These are phyloP conservation scores for Emericellopsis terricola DNA, from an alignment of 495 filamentous ascomycete genomes.

Conservation along the genomic window DNA sequence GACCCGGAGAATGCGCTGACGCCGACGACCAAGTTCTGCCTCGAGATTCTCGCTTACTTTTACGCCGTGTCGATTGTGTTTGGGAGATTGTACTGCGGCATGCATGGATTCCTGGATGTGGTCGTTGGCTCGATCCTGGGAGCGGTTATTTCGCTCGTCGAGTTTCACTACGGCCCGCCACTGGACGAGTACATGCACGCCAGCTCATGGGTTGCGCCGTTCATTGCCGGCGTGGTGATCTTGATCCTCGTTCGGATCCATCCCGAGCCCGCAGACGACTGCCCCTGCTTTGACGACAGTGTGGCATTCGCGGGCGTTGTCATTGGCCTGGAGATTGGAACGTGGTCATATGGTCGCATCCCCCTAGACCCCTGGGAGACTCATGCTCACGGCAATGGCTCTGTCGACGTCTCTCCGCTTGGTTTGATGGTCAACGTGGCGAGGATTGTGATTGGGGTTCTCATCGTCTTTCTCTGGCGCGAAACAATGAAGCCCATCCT, in stretches of 20 bases:
- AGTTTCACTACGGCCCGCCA: slow-evolving; percentile 48
- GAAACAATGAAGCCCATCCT: slow-evolving; percentile 71
- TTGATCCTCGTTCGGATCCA: slow-evolving; percentile 70
- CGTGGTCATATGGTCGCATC: slow-evolving; percentile 56
- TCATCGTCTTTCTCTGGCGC: slow-evolving; percentile 76
- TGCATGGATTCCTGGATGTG: slow-evolving; percentile 95
- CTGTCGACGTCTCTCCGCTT: slow-evolving; percentile 39
- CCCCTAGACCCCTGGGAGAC: slow-evolving; percentile 39
- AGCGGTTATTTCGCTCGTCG: slow-evolving; percentile 41
- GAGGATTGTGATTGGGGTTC: slow-evolving; percentile 61
- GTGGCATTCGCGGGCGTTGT: slow-evolving; percentile 83
- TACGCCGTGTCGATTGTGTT: slow-evolving; percentile 83
- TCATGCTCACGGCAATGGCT: slow-evolving; percentile 11
- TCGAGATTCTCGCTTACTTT: slow-evolving; percentile 52
- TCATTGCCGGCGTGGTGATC: slow-evolving; percentile 42
- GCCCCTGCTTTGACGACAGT: slow-evolving; percentile 94
- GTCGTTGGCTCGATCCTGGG: slow-evolving; percentile 61
- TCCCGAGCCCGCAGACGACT: slow-evolving; percentile 91
- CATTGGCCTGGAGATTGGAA: slow-evolving; percentile 60
- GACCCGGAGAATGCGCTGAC: slow-evolving; percentile 33
- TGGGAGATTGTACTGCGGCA: slow-evolving; percentile 87
- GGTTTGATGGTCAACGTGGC: slow-evolving; percentile 44
- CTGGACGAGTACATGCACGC: slow-evolving; percentile 49
- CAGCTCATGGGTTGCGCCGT: slow-evolving; percentile 35
- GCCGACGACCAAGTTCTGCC: slow-evolving; percentile 28